phyloP scores from a whole-genome alignment of 345 rosid species.

The Aethionema arabicum region DNA sequence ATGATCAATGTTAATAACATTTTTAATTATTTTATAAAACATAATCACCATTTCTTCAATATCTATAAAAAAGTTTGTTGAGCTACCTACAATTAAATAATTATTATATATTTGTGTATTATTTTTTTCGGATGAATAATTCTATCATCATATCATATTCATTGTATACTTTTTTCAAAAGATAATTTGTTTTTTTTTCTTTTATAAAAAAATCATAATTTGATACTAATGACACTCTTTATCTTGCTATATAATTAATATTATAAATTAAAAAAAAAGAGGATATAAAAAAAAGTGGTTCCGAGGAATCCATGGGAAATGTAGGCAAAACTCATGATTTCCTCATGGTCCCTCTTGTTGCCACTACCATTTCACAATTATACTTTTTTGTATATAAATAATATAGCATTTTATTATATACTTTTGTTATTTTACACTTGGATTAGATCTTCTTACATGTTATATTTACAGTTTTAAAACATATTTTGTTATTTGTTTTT shows the following conservation, averaged over 20 bases:
- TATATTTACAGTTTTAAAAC: no score
- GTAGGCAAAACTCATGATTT: slow-evolving; percentile 35
- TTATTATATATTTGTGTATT: neutral
- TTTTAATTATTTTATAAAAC: no score
- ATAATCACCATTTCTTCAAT: no score
- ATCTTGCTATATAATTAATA: neutral
- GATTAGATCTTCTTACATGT: no score
- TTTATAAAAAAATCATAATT: slow-evolving; percentile 8
- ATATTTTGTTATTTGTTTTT: no score
- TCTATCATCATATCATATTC: slow-evolving; percentile 26
- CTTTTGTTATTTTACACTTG: no score
- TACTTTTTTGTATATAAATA: no score
- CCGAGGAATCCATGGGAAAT: slow-evolving; percentile 37
- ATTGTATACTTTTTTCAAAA: slow-evolving; percentile 1
- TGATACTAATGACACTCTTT: slow-evolving; percentile 20
- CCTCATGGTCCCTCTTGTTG: slow-evolving; percentile 30
- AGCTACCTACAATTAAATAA: no score
- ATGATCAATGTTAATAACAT: no score
- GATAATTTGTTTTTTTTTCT: slow-evolving; percentile 22
- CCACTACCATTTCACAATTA: slow-evolving; percentile 23
- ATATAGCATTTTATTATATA: no score
- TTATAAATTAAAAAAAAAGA: neutral
- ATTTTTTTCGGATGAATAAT: slow-evolving; percentile 8
- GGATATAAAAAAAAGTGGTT: slow-evolving; percentile 22
- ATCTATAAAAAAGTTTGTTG: no score